Base-by-base conservation (phyloP, 2,329 filamentous ascomycete species). In the Pyrenochaeta sp. region DNA sequence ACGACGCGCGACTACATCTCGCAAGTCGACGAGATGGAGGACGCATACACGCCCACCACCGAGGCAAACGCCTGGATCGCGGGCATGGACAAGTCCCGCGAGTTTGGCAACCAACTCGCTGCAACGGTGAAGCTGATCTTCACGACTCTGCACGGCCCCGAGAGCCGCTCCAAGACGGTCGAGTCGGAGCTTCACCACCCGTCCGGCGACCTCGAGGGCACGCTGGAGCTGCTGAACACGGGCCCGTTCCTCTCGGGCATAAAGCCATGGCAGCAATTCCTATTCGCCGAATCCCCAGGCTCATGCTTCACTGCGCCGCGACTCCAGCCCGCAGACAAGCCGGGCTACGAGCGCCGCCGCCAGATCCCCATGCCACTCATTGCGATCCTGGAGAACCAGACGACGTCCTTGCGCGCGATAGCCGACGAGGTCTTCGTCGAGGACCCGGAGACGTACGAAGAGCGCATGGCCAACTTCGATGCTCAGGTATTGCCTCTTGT, bases 201-300 rank as follows among this genome's bases (percentile, higher is more conserved):
- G 1, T 31, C 14, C 6, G 41, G 47, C 3, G 32, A 38, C 11
- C 20, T 24, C n/a, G 11, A 35, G 1, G 34, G 30, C 13, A 30
- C 27, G 27, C 15, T 2, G 48, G 48, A 1, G 18, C 19, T 1
- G 49, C 50, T 28, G 30, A 52, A 7, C n/a, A 46, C 46, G 0
- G 60, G 63, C 0, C 52, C 48, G 0, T 67, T 47, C 39, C 44
- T 51, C 2, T 47, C 53, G 2, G 67, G 65, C 0, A 29, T 69
- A 8, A 64, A 56, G 36, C 51, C 53, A 0, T 69, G 65, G 65
- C 41, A 54, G 19, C 63, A 70, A 21, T 70, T 61, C 15, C 27
- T 70, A 0, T 45, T 23, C 7, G 44, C 41, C 0, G 58, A 42
- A 0, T 44, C 53, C 2, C 63, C 63, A 1, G 67, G n/a, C n/a